Percentiles rank a stretch among this genome's conserved stretches.
phyloP scores from a whole-genome alignment of 495 filamentous ascomycete genomes.

The Aspergillus mulundensis region DNA sequence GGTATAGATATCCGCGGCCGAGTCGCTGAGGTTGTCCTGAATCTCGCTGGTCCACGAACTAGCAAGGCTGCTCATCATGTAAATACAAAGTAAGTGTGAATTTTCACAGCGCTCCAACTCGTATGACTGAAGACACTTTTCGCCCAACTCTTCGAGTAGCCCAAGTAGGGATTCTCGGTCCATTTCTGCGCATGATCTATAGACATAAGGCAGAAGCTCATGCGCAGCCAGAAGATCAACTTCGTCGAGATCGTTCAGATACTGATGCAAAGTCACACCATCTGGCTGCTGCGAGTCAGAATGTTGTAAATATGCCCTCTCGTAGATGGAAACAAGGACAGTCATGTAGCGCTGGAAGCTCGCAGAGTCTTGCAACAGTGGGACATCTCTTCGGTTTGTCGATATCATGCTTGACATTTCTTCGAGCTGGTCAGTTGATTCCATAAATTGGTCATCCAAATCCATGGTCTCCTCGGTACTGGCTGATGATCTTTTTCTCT shows the following conservation, averaged over 20 bases:
- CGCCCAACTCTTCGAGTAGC: conserved; percentile 51
- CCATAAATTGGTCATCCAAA: conserved; percentile 66
- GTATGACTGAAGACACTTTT: conserved; percentile 58
- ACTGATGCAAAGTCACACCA: conserved; percentile 48
- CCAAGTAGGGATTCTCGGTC: conserved; percentile 33
- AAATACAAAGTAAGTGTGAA: conserved; percentile 62
- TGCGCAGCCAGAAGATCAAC: conserved; percentile 57
- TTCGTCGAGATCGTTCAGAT: conserved; percentile 53
- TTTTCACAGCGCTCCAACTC: conserved; percentile 74
- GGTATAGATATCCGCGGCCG: conserved; percentile 70
- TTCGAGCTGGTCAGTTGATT: conserved; percentile 43
- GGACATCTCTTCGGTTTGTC: conserved; percentile 27
- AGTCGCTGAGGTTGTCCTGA: conserved; percentile 52
- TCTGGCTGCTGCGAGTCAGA: conserved; percentile 31
- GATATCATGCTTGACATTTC: conserved; percentile 23
- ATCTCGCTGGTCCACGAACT: conserved; percentile 57
- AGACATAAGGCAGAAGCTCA: conserved; percentile 46
- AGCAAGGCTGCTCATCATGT: conserved; percentile 62
- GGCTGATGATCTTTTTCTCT: conserved; percentile 16
- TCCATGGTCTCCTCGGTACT: conserved; percentile 65
- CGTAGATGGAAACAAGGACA: conserved; percentile 32
- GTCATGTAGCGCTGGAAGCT: conserved; percentile 39
- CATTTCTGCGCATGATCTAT: conserved; percentile 29
- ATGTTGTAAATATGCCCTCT: conserved; percentile 26
- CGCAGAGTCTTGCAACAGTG: conserved; percentile 25